Evolutionary conservation across 108 stramenopile genomes (phyloP), one percentile per base, ranked within the genome.

Genomic region (Chaetoceros tenuissimus): DNA sequence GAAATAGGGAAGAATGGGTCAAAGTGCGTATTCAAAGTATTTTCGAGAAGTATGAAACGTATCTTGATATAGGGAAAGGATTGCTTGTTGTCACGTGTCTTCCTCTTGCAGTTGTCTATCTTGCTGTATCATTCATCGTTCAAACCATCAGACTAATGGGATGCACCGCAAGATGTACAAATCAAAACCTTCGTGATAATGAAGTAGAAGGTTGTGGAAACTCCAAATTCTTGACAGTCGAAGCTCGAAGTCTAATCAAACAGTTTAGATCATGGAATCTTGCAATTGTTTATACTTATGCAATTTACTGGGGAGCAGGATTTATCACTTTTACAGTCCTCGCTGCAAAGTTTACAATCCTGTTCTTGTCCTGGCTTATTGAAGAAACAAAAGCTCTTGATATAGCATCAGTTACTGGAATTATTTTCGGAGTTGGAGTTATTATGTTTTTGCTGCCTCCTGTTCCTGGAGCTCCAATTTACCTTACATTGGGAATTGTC

Each of bases 391-490:
- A 59, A 17, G 52, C 66, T 28, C 28, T 78, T 2, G 69, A 68
- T 1, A 28, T 81, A 24, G 34, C n/a, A 23, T 52, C 64, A 0
- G 74, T 75, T 3, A 75, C 80, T 0, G 67, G 55, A 19, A 78
- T 81, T 10, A 63, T 73, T 31, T 46, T 55, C 2, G 77, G 51
- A 43, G 71, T 81, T 29, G 80, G 77, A 22, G 48, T 75, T 24
- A 28, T 61, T 20, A 71, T 81, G 73, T 84, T 84, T 52, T 63
- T 81, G 21, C 59, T 81, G 18, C 83, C 83, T 27, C 80, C 80
- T 13, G 77, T 84, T 20, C 83, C 83, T 24, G 79, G 79, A 10
- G 74, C 76, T 19, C 83, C 83, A 22, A 72, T 84, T 24, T 84
- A 84, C 57, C 52, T 81, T 57, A 66, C 75, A 18, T 67, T 75